Conservation (phyloP, 1,139 yeast genomes). For the Meyerozyma sp. region DNA sequence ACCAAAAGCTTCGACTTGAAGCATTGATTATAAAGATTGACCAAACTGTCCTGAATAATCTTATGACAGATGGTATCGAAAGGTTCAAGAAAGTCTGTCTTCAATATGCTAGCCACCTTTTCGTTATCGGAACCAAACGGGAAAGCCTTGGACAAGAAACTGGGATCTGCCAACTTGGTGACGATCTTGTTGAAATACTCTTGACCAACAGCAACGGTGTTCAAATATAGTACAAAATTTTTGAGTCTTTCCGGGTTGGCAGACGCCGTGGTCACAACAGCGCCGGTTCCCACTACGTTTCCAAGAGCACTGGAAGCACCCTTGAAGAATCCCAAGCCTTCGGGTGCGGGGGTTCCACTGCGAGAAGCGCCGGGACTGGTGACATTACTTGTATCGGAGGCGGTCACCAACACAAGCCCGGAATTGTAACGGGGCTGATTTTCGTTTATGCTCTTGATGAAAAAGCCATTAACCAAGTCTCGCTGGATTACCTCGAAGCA, state of each 20-base stretch:
- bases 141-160: constrained; percentile 34
- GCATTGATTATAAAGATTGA: constrained; percentile 53
- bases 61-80: constrained; percentile 38
- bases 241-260: constrained; percentile 31
- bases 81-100: constrained; percentile 31
- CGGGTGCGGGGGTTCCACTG: constrained; percentile 34
- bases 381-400: constrained; percentile 8
- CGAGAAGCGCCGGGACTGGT: constrained; percentile 26
- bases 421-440: constrained; percentile 50
- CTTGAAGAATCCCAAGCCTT: constrained; percentile 36
- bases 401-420: constrained; percentile 21
- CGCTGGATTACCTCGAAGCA: constrained; percentile 26
- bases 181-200: constrained; percentile 49
- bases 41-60: constrained; percentile 49
- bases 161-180: constrained; percentile 21
- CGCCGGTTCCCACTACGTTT: constrained; percentile 35
- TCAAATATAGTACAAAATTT: constrained; percentile 50
- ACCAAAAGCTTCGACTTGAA: constrained; percentile 45
- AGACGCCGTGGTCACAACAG: constrained; percentile 15
- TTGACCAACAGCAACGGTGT: constrained; percentile 56
- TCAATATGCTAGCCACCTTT: constrained; percentile 36
- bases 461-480: constrained; percentile 36
- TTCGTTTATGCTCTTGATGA: constrained; percentile 49
- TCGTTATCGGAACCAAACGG: constrained; percentile 54
- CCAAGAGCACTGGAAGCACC: constrained; percentile 45